Percentiles rank a stretch among this genome's conserved stretches.
Evolutionary conservation across 1,139 yeast genomes (phyloP).

Genomic region (Candida albicans): DNA sequence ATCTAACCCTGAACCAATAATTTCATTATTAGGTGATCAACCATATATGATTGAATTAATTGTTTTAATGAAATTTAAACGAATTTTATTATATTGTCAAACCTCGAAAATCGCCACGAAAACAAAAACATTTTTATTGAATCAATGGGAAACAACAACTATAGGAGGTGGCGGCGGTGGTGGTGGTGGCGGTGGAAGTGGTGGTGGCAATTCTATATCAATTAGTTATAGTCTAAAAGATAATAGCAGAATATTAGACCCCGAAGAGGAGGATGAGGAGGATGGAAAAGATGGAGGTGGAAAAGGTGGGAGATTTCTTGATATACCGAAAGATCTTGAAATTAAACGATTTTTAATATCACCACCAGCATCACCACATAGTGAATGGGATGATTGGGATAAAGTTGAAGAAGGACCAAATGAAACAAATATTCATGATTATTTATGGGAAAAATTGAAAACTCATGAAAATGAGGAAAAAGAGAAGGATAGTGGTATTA

Average conservation of each 20-base stretch:
- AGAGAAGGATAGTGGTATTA: not conserved
- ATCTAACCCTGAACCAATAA: slow-evolving; percentile 27
- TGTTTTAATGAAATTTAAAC: slow-evolving; percentile 33
- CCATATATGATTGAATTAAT: slow-evolving; percentile 35
- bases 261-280: too few relatives aligned
- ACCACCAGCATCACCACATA: slow-evolving; percentile 50
- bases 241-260: slow-evolving; percentile 15
- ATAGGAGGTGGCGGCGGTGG: too few relatives aligned
- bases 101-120: slow-evolving; percentile 21
- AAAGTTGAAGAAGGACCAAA: slow-evolving; percentile 47
- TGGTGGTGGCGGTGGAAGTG: too few relatives aligned
- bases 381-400: slow-evolving; percentile 50
- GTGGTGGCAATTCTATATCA: slow-evolving; percentile 19
- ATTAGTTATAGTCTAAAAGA: slow-evolving; percentile 38
- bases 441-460: slow-evolving; percentile 47
- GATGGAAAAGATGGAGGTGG: slow-evolving; percentile 15
- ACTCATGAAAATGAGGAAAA: not conserved
- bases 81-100: slow-evolving; percentile 39
- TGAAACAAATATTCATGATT: slow-evolving; percentile 33
- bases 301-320: slow-evolving; percentile 24
- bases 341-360: slow-evolving; percentile 44
- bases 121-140: slow-evolving; percentile 15
- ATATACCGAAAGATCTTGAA: slow-evolving; percentile 43
- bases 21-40: slow-evolving; percentile 25
- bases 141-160: slow-evolving; percentile 12